Conservation (phyloP, 2,329 filamentous ascomycete species). For the Ophiostoma populinum region DNA sequence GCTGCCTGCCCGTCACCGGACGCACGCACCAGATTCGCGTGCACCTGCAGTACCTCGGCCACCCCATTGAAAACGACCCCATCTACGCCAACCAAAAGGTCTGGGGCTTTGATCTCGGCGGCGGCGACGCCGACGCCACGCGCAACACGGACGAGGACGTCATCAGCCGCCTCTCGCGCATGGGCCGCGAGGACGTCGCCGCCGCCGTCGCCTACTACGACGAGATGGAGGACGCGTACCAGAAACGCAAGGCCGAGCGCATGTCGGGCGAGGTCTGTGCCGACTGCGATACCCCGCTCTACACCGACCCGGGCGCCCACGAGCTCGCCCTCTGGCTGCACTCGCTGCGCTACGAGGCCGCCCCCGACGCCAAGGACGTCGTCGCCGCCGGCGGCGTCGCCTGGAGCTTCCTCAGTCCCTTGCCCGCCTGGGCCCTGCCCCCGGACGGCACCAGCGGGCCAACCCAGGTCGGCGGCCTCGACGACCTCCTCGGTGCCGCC, state of each 20-base stretch:
- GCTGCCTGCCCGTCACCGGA: constrained; percentile 83
- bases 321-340: constrained; percentile 91
- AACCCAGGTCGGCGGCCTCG: constrained; percentile 44
- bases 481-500: constrained; percentile 36
- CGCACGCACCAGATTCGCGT: constrained; percentile 91
- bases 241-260: constrained; percentile 81
- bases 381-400: background rate
- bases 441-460: constrained; percentile 57
- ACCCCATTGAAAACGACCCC: constrained; percentile 92
- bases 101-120: constrained; percentile 68
- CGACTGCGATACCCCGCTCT: constrained; percentile 72
- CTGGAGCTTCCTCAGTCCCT: constrained; percentile 74
- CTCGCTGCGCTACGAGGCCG: constrained; percentile 75
- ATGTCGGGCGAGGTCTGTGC: constrained; percentile 74
- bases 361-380: constrained; percentile 36
- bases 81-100: constrained; percentile 93
- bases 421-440: constrained; percentile 77
- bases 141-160: constrained; percentile 75
- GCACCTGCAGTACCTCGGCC: constrained; percentile 82
- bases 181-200: constrained; percentile 89
- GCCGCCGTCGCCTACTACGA: constrained; percentile 87
- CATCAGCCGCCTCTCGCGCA: constrained; percentile 64
- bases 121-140: constrained; percentile 43
- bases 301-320: constrained; percentile 79
- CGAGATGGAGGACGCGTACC: constrained; percentile 79